These are phyloP conservation scores for Solanum hybrid DNA, from an alignment of 305 asterid species.

Conservation along the genomic window DNA sequence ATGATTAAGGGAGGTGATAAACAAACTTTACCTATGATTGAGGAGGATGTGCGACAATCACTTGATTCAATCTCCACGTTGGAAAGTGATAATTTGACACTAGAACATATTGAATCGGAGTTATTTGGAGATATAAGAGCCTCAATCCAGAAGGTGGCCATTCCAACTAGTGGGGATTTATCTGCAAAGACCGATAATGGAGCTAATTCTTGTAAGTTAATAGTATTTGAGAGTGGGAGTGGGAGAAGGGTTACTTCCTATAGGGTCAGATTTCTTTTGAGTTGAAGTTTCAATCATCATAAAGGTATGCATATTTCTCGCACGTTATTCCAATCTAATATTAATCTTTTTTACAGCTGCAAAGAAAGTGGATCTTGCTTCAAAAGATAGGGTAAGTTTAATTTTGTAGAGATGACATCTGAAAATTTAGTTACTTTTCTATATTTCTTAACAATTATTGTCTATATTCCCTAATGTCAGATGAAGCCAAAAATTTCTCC, in stretches of 20 bases:
- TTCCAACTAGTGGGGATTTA: conserved; percentile 23
- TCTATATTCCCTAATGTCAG: conserved; percentile 14
- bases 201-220: conserved; percentile 49
- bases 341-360: conserved; percentile 43
- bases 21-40: conserved; percentile 49
- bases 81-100: conserved; percentile 60
- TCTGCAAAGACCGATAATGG: conserved; percentile 23
- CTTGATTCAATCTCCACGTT: conserved; percentile 70
- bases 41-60: conserved; percentile 70
- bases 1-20: conserved; percentile 52
- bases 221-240: not conserved
- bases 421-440: not conserved
- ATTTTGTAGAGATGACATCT: conserved; percentile 7
- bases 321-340: not conserved
- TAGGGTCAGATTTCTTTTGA: not conserved
- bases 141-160: conserved; percentile 67
- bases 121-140: conserved; percentile 92
- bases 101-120: conserved; percentile 70
- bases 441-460: not conserved
- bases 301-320: not conserved
- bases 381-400: conserved; percentile 48
- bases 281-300: not conserved
- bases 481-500: conserved; percentile 37
- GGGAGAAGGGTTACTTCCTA: not conserved
- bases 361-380: conserved; percentile 35